These are phyloP conservation scores for Dicorynia guianensis DNA, from an alignment of 306 rosid genomes.

Conservation along the genomic window DNA sequence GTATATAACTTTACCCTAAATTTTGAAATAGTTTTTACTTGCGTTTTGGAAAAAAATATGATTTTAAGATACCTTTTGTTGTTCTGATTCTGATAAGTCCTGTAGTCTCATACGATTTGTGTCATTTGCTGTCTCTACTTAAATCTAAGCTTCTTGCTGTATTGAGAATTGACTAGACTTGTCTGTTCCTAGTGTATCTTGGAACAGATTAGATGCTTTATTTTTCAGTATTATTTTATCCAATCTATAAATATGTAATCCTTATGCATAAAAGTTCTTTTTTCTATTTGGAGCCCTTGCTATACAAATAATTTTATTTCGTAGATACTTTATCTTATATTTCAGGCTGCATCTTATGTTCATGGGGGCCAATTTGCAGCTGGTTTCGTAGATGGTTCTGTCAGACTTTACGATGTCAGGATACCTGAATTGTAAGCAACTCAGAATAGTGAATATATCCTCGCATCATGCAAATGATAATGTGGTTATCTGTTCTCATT, in stretches of 20 bases:
- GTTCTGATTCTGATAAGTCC: background rate
- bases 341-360: constrained; percentile 95
- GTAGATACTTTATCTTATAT: constrained; percentile 5
- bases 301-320: background rate
- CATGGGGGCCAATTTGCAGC: constrained; percentile 96
- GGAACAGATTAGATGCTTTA: no score
- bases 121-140: background rate
- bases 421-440: constrained; percentile 81
- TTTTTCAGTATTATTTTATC: background rate
- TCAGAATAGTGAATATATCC: constrained; percentile 29
- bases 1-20: background rate
- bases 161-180: background rate
- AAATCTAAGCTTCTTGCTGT: background rate
- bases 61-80: no score
- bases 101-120: background rate
- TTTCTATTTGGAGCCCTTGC: background rate
- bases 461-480: background rate
- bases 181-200: no score
- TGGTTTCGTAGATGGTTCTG: constrained; percentile 92
- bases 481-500: constrained; percentile 6
- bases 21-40: no score
- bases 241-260: constrained; percentile 1
- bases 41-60: no score
- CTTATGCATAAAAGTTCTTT: background rate
- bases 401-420: constrained; percentile 86